Evolutionary conservation across 768 basidiomycete genomes (phyloP), one percentile per base, ranked within the genome.

Genomic region (Trametopsis cervina): DNA sequence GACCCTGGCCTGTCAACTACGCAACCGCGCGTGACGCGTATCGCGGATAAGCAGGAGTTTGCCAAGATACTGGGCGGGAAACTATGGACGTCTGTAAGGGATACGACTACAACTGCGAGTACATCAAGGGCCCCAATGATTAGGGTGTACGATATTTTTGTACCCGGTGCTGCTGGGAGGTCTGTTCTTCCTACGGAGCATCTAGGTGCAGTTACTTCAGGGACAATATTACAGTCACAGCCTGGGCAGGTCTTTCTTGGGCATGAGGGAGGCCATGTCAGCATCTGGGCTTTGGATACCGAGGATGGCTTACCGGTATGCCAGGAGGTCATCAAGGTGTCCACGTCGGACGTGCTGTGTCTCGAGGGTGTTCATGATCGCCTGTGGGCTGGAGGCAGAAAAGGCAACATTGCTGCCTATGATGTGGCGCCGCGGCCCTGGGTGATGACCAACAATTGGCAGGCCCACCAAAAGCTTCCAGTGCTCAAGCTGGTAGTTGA

Each of bases 261-360:
- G 0, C 95, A 99, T 57, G 94, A 98, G 63, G 92, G 87, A 36
- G 95, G 95, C 0, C 83, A 75, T 58, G 73, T 98, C 53, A 85
- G 83, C 1, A 69, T 94, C n/a, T 99, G 96, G 93, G 57, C 66
- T 20, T 52, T 78, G 9, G 69, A 70, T 2, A 72, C 74, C 0
- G 68, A 66, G 2, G 81, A 79, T 50, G 79, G 77, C 35, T 68
- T 73, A 38, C 85, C 86, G 0, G 61, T 60, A 6, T 95, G 89
- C 59, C 58, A 78, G 12, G 85, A 88, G 53, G 83, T 88, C 21
- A 69, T 90, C 58, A 90, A 87, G 66, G 80, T 96, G 42, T 80
- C 85, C 4, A 69, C 76, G 24, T 90, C 85, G 39, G 89, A 91
- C 64, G 80, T 99, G 44, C 66, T 95, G 20, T 77, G 83, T 41